Evolutionary conservation across 345 rosid species (phyloP), one percentile per base, ranked within the genome.

Genomic region (Gossypium ekmanianum): DNA sequence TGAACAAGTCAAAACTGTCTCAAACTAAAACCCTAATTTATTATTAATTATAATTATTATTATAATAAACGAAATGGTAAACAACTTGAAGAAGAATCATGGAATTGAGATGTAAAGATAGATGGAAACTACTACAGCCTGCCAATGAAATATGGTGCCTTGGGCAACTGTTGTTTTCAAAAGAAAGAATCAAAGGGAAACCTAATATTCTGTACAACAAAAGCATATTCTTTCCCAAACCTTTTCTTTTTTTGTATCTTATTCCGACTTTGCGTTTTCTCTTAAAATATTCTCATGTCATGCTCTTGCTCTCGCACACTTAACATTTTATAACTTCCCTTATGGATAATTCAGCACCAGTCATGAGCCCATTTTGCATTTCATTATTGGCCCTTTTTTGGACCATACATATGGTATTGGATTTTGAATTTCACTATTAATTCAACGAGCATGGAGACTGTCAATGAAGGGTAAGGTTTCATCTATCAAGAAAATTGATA

Each of bases 1-100:
- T 82, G 83, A 92, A 87, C 85, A 92, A 91, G 88, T 94, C 97
- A 20, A 94, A 88, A 79, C 98, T 94, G 90, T 74, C 68, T 74
- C 57, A 74, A 26, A 67, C 41, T 34, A 34, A 34, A 17, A 84
- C 14, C 75, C n/a, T 68, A 29, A 55, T 55, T 52, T 16, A 16
- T 16, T 51, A 51, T 51, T 51, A 13, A 16, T 52, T 16, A 52
- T 52, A 6, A 54, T 55, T 13, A 24, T 51, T 55, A 61, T 20
- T 17, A 47, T 13, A 48, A 69, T 39, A 58, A 51, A 11, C 10
- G n/a, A 68, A 22, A 70, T 13, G 14, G 13, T 64, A 44, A 61
- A 51, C 51, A 78, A 51, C 22, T 27, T 43, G 10, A 50, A 57
- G 48, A 54, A 68, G 34, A 54, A 69, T 75, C 24, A n/a, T n/a